Percentiles rank a stretch among this genome's conserved stretches.
Conservation (phyloP, 2,329 filamentous ascomycete genomes). For the Aureobasidium subglaciale region DNA sequence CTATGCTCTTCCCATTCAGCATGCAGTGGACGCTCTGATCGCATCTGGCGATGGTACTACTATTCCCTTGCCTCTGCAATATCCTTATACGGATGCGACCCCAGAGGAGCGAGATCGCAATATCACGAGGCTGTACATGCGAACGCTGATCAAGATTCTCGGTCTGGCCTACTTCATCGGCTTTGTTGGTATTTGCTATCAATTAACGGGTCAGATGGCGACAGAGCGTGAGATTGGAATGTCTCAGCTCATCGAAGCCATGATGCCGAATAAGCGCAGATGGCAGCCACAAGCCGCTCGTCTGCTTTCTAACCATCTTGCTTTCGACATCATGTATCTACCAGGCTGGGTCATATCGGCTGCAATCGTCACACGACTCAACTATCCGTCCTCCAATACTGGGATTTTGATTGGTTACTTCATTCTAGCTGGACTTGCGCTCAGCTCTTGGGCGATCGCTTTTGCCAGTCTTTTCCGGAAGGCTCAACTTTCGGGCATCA, state of each 20-base stretch:
- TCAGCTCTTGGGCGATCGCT: conserved; percentile 74
- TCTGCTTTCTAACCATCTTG: conserved; percentile 70
- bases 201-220: conserved; percentile 78
- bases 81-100: conserved; percentile 68
- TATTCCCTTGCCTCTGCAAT: conserved; percentile 49
- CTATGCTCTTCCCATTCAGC: conserved; percentile 72
- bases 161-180: conserved; percentile 73
- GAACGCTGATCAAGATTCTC: conserved; percentile 65
- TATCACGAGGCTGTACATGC: conserved; percentile 65
- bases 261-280: conserved; percentile 69
- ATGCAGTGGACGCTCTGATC: conserved; percentile 69
- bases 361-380: conserved; percentile 58
- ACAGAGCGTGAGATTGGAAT: conserved; percentile 81
- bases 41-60: conserved; percentile 44
- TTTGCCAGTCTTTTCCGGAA: conserved; percentile 79
- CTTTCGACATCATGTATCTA: conserved; percentile 71
- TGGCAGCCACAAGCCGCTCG: conserved; percentile 75
- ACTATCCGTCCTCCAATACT: conserved; percentile 38
- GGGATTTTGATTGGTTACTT: conserved; percentile 53
- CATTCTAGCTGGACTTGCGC: conserved; percentile 65
- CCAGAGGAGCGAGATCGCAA: conserved; percentile 57
- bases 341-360: conserved; percentile 77
- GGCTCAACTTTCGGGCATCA: conserved; percentile 80
- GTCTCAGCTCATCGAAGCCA: conserved; percentile 81
- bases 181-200: conserved; percentile 76